Conservation (phyloP, 192 early-diverging fungal genomes). For the Mortierella hygrophila region DNA sequence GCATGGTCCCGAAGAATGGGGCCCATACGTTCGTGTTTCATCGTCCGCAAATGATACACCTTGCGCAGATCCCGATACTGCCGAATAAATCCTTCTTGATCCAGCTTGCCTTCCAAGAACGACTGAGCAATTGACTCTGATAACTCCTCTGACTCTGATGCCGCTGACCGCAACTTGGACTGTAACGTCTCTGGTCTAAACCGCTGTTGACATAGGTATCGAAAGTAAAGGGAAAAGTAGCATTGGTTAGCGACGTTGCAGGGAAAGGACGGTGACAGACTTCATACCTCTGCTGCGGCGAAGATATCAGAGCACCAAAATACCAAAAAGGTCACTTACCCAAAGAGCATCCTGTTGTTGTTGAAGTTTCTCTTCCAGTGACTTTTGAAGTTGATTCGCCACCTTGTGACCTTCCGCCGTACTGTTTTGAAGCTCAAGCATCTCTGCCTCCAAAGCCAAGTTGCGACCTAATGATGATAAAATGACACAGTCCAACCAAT, state of each 20-base stretch:
- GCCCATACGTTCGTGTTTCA: conserved; percentile 58
- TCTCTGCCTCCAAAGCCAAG: conserved; percentile 54
- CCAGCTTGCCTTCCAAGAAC: conserved; percentile 66
- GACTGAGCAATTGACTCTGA: conserved; percentile 66
- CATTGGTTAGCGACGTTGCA: neutral
- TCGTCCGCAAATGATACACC: conserved; percentile 67
- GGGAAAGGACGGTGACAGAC: neutral
- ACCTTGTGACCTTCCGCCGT: conserved; percentile 52
- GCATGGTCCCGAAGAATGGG: conserved; percentile 39
- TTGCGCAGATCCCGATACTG: conserved; percentile 66
- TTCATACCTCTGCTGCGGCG: no score
- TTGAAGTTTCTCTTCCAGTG: conserved; percentile 56
- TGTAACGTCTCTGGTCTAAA: conserved; percentile 62
- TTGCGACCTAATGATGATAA: conserved; percentile 52
- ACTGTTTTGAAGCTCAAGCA: conserved; percentile 55
- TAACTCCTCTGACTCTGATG: conserved; percentile 64
- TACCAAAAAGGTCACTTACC: conserved; percentile 29
- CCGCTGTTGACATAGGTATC: conserved; percentile 29
- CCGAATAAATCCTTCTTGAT: conserved; percentile 62
- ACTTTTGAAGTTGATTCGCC: conserved; percentile 41
- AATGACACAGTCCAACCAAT: neutral
- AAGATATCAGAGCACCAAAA: neutral
- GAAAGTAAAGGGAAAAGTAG: neutral
- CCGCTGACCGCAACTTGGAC: conserved; percentile 59
- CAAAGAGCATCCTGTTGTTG: conserved; percentile 62